Base-by-base conservation (phyloP, 192 early-diverging fungal species). In the Umbelopsis vinacea region DNA sequence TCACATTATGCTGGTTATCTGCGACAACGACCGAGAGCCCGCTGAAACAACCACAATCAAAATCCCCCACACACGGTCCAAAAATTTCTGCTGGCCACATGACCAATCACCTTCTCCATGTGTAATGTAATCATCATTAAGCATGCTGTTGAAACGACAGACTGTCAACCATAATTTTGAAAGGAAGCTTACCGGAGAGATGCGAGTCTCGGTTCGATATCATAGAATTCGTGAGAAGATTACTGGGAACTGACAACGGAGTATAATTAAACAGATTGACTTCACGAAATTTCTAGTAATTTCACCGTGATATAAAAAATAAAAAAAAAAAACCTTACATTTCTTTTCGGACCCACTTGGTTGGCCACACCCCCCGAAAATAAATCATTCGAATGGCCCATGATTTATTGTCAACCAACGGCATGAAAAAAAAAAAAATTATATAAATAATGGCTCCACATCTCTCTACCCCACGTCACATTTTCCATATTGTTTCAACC, bases 211-310 rank as follows among this genome's bases (percentile, higher is more conserved):
- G 11, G 40, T 2, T 29, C 29, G 29, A 29, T 29, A 29, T 29
- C 3, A 29, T 43, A 43, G 40, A 43, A 43, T 11, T 43, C 11
- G 11, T 3, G 22, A 63, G 14, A 63, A 37, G 15, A 0, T 1
- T 12, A 19, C 17, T 63, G 26, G 12, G 19, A 2, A 33, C 5
- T 33, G 26, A 2, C 14, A 35, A 63, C 33, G 33, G 12, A 63
- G 33, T 29, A 35, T 29, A 19, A 29, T 29, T 3, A 29, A n/a
- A 29, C 33, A 12, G 17, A 22, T 29, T 4, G 11, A 3, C 33
- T 37, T 35, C 3, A 37, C 10, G 57, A 63, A 35, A 63, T 63
- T 63, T 63, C 57, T 63, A 37, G 57, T 63, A 63, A 63, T 63
- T 63, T 63, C 57, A 26, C 33, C 26, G 57, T 33, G 26, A 37